Conservation (phyloP, 139 green algal species). For the Coelastrella sp. region DNA sequence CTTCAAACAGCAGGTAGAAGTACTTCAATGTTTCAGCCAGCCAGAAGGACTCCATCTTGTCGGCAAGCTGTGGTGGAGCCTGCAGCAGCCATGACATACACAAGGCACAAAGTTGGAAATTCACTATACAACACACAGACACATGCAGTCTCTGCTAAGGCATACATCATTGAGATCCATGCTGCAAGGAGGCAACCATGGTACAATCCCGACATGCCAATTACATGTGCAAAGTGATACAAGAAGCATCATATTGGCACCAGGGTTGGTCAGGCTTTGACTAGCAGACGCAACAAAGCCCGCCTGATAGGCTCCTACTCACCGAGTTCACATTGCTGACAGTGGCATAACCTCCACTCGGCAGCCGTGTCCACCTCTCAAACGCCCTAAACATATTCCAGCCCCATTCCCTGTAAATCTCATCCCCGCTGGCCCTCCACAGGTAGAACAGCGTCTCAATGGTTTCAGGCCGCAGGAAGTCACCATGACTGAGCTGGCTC, state of each 20-base stretch:
- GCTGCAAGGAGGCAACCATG: too few species aligned
- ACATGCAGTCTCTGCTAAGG: neutral
- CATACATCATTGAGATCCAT: too few species aligned
- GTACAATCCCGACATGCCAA: too few species aligned
- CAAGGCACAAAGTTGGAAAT: too few species aligned
- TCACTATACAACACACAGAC: too few species aligned
- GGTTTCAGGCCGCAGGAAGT: conserved; percentile 88
- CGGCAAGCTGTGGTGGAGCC: conserved; percentile 59
- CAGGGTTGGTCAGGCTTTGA: too few species aligned
- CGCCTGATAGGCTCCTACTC: too few species aligned
- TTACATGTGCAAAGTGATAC: too few species aligned
- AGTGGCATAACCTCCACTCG: conserved; percentile 76
- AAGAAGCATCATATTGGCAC: too few species aligned
- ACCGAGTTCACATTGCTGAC: conserved; percentile 58
- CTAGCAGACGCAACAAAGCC: too few species aligned
- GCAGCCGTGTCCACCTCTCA: conserved; percentile 69
- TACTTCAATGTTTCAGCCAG: conserved; percentile 94
- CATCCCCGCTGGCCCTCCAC: conserved; percentile 79
- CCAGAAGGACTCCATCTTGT: conserved; percentile 94
- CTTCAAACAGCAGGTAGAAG: conserved; percentile 85
- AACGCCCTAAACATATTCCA: conserved; percentile 90
- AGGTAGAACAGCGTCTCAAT: conserved; percentile 90
- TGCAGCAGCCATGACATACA: too few species aligned
- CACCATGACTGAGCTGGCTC: conserved; percentile 46
- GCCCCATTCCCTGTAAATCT: conserved; percentile 83